Evolutionary conservation across 768 basidiomycete species (phyloP).

Genomic region (Calocera viscosa): DNA sequence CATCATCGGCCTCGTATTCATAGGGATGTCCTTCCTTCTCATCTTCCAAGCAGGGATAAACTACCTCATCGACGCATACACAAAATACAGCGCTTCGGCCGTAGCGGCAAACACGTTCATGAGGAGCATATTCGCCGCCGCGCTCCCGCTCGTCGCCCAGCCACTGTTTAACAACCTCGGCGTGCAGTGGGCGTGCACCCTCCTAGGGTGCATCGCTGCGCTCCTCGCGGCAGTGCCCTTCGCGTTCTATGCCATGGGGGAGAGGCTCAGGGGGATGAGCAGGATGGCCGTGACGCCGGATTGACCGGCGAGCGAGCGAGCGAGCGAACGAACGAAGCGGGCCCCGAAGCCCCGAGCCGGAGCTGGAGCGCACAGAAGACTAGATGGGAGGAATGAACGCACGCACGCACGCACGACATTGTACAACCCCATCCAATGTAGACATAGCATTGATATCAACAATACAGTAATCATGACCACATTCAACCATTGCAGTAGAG

Average conservation of each 20-base stretch:
- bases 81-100: slow-evolving; percentile 23
- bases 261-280: not conserved
- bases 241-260: not conserved
- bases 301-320: not conserved
- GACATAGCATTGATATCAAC: too few relatives aligned
- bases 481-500: too few relatives aligned
- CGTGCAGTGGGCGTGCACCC: slow-evolving; percentile 17
- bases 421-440: too few relatives aligned
- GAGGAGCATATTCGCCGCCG: slow-evolving; percentile 24
- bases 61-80: slow-evolving; percentile 26
- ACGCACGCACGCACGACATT: too few relatives aligned
- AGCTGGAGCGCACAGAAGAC: too few relatives aligned
- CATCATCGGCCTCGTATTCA: slow-evolving; percentile 23
- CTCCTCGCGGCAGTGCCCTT: slow-evolving; percentile 16
- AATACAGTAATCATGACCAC: too few relatives aligned
- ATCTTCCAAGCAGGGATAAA: slow-evolving; percentile 28
- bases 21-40: slow-evolving; percentile 26
- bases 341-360: too few relatives aligned
- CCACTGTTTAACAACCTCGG: slow-evolving; percentile 27
- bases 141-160: slow-evolving; percentile 24
- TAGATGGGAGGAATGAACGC: too few relatives aligned
- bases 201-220: slow-evolving; percentile 16
- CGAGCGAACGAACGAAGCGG: not conserved
- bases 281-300: not conserved
- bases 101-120: slow-evolving; percentile 25